Evolutionary conservation across 139 green algal genomes (phyloP), one percentile per base, ranked within the genome.

Genomic region (Pleodorina starrii): DNA sequence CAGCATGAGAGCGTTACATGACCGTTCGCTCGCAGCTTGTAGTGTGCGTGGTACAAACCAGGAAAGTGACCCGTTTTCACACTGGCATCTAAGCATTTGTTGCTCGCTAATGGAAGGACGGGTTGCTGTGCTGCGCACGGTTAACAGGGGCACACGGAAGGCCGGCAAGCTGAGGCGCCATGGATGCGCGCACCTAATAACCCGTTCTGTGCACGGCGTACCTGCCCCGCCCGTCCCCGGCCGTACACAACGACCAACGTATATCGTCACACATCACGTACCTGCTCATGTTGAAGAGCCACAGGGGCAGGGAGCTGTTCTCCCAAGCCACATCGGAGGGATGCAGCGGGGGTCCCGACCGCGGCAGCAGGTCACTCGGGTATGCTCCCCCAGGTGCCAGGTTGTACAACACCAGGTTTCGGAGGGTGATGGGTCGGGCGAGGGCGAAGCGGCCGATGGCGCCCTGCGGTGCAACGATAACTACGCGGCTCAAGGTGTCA

Each of bases 331-430:
- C 27, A 35, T 83, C 75, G 3, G 46, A 16, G 7, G n/a, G 17
- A 25, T 25, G n/a, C 35, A 77, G 16, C 40, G 35, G 69, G 17
- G 69, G 35, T 48, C n/a, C 36, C 35, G 35, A 46, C 36, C 1
- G 35, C 69, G 14, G 21, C 25, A 25, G 25, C 2, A 66, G n/a
- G 12, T 21, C 44, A 16, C 17, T 25, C 73, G 73, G 42, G 73
- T 81, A 60, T 12, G 43, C 27, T 42, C 44, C 73, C 21, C 75
- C 75, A 21, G 75, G 75, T 6, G 46, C 75, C n/a, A 83, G 75
- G 75, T 83, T 83, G 75, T 83, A 83, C 46, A 83, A 44, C 25
- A 83, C 75, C 43, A 83, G 75, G 46, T 66, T 66, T 44, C 75
- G 75, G 44, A 83, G 75, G 5, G 75, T 68, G 27, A 83, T 60